Conservation (phyloP, 306 rosid species). For the Boehmeria nivea region DNA sequence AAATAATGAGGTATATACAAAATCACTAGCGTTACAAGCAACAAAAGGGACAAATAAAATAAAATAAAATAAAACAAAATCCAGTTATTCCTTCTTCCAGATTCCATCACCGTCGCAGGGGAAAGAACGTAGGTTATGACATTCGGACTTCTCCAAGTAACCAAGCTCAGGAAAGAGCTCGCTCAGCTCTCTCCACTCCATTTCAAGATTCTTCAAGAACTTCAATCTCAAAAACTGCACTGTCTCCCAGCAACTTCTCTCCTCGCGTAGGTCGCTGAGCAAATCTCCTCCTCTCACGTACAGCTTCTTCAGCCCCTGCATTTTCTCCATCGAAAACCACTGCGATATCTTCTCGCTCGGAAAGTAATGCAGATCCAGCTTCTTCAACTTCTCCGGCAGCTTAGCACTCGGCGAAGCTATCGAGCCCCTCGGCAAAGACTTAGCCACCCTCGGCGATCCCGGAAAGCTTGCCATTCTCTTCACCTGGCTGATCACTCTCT, state of each 20-base stretch:
- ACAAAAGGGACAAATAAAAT: neutral
- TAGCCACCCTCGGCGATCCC: neutral
- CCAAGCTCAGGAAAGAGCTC: neutral
- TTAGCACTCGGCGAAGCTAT: too few species aligned
- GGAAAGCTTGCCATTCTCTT: neutral
- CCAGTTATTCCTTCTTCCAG: neutral
- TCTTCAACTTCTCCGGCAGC: neutral
- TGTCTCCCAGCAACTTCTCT: neutral
- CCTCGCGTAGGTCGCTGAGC: neutral
- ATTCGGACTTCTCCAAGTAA: slow-evolving; percentile 7
- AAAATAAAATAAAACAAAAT: neutral
- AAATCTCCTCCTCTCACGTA: slow-evolving; percentile 8
- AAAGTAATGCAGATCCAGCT: slow-evolving; percentile 17
- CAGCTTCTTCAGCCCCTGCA: neutral
- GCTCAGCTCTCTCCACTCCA: slow-evolving; percentile 3
- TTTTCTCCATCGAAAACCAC: neutral
- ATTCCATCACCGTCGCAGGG: slow-evolving; percentile 10
- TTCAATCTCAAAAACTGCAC: neutral
- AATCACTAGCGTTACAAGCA: neutral
- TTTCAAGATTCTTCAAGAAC: neutral
- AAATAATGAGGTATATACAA: too few species aligned
- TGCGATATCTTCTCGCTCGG: neutral
- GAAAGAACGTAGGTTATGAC: slow-evolving; percentile 1
- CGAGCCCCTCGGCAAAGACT: too few species aligned
- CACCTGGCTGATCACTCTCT: neutral